These are phyloP conservation scores for Colletotrichum trifolii DNA, from an alignment of 2,329 filamentous ascomycete species.

Conservation along the genomic window DNA sequence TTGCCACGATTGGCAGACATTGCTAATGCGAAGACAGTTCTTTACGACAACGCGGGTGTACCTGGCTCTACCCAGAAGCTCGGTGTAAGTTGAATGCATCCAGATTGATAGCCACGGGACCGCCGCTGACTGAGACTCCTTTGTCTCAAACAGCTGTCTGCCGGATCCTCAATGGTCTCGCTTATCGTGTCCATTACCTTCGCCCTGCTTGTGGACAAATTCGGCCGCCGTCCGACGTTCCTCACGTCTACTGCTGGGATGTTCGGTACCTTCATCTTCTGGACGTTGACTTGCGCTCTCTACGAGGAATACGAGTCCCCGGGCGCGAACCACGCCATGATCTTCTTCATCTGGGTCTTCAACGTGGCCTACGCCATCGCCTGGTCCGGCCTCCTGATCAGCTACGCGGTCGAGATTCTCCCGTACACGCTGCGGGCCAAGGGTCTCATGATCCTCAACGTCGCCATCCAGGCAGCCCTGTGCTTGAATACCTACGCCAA, in stretches of 20 bases:
- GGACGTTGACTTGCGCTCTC: slow-evolving; percentile 63
- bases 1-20: too few relatives aligned
- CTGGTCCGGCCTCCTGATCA: slow-evolving; percentile 67
- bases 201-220: slow-evolving; percentile 59
- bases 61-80: slow-evolving; percentile 65
- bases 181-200: slow-evolving; percentile 66
- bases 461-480: slow-evolving; percentile 69
- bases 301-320: slow-evolving; percentile 58
- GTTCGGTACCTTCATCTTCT: slow-evolving; percentile 58
- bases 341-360: slow-evolving; percentile 69
- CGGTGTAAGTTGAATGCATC: slow-evolving; percentile 49
- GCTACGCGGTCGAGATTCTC: slow-evolving; percentile 68
- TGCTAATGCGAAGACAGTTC: slow-evolving; percentile 39
- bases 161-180: slow-evolving; percentile 68
- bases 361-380: slow-evolving; percentile 68
- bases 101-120: neutral
- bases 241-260: slow-evolving; percentile 60
- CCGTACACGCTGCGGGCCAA: slow-evolving; percentile 68
- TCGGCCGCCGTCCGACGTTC: slow-evolving; percentile 65
- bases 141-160: slow-evolving; percentile 41
- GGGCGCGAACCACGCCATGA: slow-evolving; percentile 62
- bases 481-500: slow-evolving; percentile 56
- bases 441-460: slow-evolving; percentile 72
- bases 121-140: neutral
- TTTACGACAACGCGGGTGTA: slow-evolving; percentile 72